These are phyloP conservation scores for Eucalyptus melliodora DNA, from an alignment of 345 rosid genomes.

Conservation along the genomic window DNA sequence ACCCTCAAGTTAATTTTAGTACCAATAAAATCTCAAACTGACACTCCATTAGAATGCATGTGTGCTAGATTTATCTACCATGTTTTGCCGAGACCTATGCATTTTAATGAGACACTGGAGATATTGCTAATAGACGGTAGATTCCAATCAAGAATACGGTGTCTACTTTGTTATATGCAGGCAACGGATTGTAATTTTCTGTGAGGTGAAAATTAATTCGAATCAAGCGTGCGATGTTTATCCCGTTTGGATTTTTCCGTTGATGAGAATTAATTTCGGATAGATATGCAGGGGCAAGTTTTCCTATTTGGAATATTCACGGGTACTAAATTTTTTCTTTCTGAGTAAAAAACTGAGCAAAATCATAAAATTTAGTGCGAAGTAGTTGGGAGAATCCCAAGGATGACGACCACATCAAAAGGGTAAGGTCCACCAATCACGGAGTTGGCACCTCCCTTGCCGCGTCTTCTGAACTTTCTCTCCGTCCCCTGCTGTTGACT, in stretches of 20 bases:
- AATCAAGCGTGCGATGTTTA: too few relatives aligned
- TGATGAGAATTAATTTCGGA: neutral
- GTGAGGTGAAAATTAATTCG: neutral
- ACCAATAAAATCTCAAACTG: neutral
- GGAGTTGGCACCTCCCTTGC: constrained; percentile 5
- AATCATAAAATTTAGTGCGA: neutral
- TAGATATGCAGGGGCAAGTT: neutral
- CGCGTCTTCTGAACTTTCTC: neutral
- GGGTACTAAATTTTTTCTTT: neutral
- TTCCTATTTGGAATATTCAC: neutral
- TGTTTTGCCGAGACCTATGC: too few relatives aligned
- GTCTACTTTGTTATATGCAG: neutral
- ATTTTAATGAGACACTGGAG: neutral
- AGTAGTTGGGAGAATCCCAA: neutral
- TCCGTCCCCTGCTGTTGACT: neutral
- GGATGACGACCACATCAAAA: neutral
- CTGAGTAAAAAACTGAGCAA: neutral
- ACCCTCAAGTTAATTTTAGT: neutral
- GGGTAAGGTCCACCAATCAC: constrained; percentile 13
- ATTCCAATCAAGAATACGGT: neutral
- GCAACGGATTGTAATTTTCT: neutral
- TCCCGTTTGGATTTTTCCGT: neutral
- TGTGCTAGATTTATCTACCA: neutral
- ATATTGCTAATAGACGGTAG: rapidly evolving
- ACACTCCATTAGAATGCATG: neutral